These are phyloP conservation scores for Botryotinia calthae DNA, from an alignment of 2,329 filamentous ascomycete genomes.

Conservation along the genomic window DNA sequence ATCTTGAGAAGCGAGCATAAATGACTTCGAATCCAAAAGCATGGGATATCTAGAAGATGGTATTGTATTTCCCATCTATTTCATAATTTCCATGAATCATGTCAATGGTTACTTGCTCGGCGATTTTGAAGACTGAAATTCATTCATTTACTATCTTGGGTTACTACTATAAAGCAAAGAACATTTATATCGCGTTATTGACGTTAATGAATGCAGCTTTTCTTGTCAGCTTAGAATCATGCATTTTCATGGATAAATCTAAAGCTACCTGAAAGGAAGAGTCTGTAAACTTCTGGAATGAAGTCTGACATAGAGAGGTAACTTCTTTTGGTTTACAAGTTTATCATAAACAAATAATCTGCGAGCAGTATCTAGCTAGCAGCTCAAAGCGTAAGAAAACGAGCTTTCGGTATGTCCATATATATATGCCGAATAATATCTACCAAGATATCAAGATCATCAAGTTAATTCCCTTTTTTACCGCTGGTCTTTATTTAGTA, in stretches of 20 bases:
- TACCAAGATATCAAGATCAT: background rate
- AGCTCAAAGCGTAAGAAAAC: background rate
- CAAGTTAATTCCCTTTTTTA: background rate
- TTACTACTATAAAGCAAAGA: background rate
- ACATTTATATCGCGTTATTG: background rate
- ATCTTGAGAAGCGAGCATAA: background rate
- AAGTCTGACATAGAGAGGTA: background rate
- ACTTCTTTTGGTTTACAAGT: no score
- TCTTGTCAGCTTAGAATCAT: background rate
- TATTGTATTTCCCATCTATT: background rate
- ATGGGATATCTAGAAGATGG: rapidly evolving
- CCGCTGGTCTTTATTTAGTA: rapidly evolving
- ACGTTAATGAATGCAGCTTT: background rate
- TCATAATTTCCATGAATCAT: background rate
- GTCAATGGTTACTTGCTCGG: background rate
- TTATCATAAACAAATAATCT: background rate
- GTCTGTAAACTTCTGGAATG: background rate
- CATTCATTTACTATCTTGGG: background rate
- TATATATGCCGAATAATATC: background rate
- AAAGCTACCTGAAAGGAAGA: no score
- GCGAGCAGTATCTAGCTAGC: rapidly evolving
- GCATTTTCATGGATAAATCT: background rate
- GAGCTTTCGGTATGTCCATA: background rate
- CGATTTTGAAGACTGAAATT: background rate
- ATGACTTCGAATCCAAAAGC: background rate